Evolutionary conservation across 176 grass and related monocot species (phyloP).

Genomic region (Musa schizocarpa): DNA sequence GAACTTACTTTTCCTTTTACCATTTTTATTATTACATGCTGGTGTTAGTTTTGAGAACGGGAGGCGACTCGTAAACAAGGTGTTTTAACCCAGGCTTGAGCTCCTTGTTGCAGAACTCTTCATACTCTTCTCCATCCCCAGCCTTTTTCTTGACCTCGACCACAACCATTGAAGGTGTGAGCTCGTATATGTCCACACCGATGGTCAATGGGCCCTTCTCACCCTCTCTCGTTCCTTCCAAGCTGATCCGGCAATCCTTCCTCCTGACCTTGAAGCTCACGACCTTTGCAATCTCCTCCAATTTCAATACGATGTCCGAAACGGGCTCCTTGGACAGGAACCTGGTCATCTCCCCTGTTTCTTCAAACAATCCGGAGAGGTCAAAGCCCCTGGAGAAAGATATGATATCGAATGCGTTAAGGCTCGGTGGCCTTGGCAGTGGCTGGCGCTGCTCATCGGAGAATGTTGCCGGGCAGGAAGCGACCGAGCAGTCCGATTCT

Average conservation of each 20-base stretch:
- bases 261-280: background rate
- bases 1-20: background rate
- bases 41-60: background rate
- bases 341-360: constrained; percentile 4
- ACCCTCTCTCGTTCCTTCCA: background rate
- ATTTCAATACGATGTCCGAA: background rate
- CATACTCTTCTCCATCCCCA: background rate
- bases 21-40: background rate
- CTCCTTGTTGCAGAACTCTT: constrained; percentile 1
- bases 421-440: background rate
- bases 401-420: constrained; percentile 5
- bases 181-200: constrained; percentile 1
- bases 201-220: constrained; percentile 3
- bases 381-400: constrained; percentile 4
- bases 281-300: background rate
- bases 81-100: background rate
- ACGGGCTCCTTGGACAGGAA: constrained; percentile 4
- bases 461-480: background rate
- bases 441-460: background rate
- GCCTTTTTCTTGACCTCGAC: background rate
- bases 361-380: constrained; percentile 4
- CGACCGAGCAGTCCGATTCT: background rate
- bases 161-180: background rate
- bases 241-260: background rate
- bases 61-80: background rate